phyloP scores from a whole-genome alignment of 192 early-diverging fungal genomes.

The Piromyces finnis region DNA sequence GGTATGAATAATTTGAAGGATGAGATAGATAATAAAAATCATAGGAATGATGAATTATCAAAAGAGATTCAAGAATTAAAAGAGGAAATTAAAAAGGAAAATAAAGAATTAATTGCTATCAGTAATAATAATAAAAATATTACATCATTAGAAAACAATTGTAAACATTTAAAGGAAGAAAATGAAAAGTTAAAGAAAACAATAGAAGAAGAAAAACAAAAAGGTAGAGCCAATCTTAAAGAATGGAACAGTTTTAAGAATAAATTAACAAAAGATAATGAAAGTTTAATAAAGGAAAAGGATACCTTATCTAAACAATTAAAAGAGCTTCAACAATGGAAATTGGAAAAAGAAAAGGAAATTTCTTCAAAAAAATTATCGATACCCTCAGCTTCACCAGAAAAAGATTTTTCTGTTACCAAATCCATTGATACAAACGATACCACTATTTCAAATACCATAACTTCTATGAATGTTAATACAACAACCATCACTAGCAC shows the following conservation, averaged over 20 bases:
- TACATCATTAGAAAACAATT: background rate
- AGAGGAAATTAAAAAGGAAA: background rate
- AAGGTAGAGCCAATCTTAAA: background rate
- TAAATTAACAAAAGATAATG: background rate
- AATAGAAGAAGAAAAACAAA: background rate
- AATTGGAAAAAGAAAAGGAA: background rate
- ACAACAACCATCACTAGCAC: too few species aligned
- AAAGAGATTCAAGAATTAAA: background rate
- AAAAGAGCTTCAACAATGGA: background rate
- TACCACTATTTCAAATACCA: too few species aligned
- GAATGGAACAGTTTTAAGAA: background rate
- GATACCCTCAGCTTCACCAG: background rate
- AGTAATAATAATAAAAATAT: background rate
- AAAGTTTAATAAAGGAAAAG: background rate
- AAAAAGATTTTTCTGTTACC: background rate
- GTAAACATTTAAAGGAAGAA: background rate
- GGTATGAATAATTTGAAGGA: background rate
- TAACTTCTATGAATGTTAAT: too few species aligned
- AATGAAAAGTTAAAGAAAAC: background rate
- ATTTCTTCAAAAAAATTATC: background rate
- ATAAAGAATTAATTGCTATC: background rate
- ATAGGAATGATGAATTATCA: background rate
- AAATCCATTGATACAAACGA: background rate
- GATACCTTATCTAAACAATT: background rate
- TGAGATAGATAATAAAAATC: background rate